Base-by-base conservation (phyloP, 1,284 basidiomycete species). In the Ceratobasidium sp. region DNA sequence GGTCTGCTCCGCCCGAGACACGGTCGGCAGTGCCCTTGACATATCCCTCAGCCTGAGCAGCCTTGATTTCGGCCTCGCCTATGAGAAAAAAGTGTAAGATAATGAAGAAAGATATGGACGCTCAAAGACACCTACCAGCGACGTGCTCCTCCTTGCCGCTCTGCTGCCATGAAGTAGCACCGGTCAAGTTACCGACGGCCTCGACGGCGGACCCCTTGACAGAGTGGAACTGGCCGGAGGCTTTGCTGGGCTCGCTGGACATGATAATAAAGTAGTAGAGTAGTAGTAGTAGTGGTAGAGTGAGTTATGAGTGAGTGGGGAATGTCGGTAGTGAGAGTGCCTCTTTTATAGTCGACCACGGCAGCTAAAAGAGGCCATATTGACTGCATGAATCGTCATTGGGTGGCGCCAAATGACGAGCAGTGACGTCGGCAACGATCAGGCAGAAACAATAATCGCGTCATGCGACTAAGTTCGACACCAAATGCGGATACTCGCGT, bases 1-100 rank as follows among this genome's bases (percentile, higher is more conserved):
- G 82, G 76, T 92, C 89, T 76, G 87, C 88, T 83, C 91, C 91
- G 71, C 91, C 91, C 50, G 80, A 80, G 23, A 88, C 47, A 72
- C 87, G 86, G 79, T 92, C 91, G 7, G 82, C 72, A 3, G 82
- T 81, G 46, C 91, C 91, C 76, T 92, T 86, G 18, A 81, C 86
- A 78, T 81, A 83, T 5, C 85, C 86, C 76, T 88, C 81, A 9
- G 84, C 83, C 75, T 88, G 85, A 0, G 87, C 87, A 28, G 76
- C 77, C 49, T 85, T 85, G 78, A 85, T 83, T 77, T 90, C 88
- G 11, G 83, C 83, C 79, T 92, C 91, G 63, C 91, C 91, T 70
- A 41, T n/a, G n/a, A 21, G n/a, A 16, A 80, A 26, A 38, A 58
- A 54, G 64, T 21, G n/a, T 73, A 43, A 73, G 43, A 54, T 8